Evolutionary conservation across 768 basidiomycete genomes (phyloP).

Genomic region (Mycena filopes): DNA sequence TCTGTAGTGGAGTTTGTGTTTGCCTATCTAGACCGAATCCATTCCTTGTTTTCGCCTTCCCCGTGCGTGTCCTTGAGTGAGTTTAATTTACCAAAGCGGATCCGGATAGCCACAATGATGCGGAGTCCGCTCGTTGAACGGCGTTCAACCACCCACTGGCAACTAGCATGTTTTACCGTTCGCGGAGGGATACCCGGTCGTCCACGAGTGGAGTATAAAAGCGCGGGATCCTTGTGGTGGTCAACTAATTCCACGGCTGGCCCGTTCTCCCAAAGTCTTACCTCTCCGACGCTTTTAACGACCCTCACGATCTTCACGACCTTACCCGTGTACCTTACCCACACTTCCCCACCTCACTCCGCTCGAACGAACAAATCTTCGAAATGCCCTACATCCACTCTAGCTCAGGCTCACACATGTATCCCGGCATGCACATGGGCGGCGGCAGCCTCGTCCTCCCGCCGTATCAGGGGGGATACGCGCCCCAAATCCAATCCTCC

Average conservation of each 20-base stretch:
- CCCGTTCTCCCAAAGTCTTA: not conserved
- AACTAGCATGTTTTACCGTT: too few relatives aligned
- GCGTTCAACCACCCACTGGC: too few relatives aligned
- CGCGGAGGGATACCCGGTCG: too few relatives aligned
- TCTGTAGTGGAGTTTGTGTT: too few relatives aligned
- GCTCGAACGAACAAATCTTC: not conserved
- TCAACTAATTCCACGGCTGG: conserved; percentile 2
- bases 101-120: too few relatives aligned
- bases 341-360: not conserved
- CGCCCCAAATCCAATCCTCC: too few relatives aligned
- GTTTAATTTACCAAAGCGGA: too few relatives aligned
- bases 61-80: too few relatives aligned
- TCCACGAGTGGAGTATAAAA: not conserved
- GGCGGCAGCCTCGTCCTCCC: not conserved
- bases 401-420: conserved; percentile 9
- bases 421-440: conserved; percentile 8
- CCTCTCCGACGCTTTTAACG: conserved; percentile 8
- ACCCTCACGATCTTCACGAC: conserved; percentile 15
- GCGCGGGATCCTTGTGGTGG: not conserved
- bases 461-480: not conserved
- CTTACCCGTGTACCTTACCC: too few relatives aligned
- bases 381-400: conserved; percentile 14
- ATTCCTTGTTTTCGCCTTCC: too few relatives aligned
- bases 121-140: too few relatives aligned
- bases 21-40: too few relatives aligned